Evolutionary conservation across 257 asterid species (phyloP).

Genomic region (Echium plantagineum): DNA sequence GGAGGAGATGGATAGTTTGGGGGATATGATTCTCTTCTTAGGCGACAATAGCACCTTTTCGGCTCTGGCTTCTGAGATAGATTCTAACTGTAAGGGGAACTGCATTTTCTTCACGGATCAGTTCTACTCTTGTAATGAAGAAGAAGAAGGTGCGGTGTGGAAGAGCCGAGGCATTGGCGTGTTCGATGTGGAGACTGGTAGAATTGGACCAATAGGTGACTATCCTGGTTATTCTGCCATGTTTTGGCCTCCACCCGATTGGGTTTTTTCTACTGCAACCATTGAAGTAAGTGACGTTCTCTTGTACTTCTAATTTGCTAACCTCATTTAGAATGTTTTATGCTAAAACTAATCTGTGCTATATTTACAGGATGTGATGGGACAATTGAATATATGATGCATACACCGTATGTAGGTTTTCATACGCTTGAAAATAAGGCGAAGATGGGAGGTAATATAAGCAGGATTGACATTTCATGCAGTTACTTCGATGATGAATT

Average conservation of each 20-base stretch:
- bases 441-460: too few species aligned
- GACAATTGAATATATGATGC: too few species aligned
- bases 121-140: constrained; percentile 28
- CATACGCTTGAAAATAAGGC: too few species aligned
- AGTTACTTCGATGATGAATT: too few species aligned
- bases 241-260: constrained; percentile 90
- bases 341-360: too few species aligned
- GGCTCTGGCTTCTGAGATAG: constrained; percentile 37
- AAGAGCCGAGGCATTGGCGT: constrained; percentile 45
- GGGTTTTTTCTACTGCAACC: constrained; percentile 43
- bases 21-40: constrained; percentile 58
- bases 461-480: too few species aligned
- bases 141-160: constrained; percentile 35
- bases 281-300: constrained; percentile 41
- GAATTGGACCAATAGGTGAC: constrained; percentile 43
- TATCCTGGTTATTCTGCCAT: constrained; percentile 33
- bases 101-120: constrained; percentile 58
- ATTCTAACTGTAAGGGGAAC: constrained; percentile 40
- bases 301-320: neutral
- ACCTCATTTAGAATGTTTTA: too few species aligned
- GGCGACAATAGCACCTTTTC: constrained; percentile 74
- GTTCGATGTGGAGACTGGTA: constrained; percentile 60
- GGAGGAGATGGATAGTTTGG: constrained; percentile 52
- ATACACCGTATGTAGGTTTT: too few species aligned
- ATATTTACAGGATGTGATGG: too few species aligned